Conservation (phyloP, 2,329 filamentous ascomycete genomes). For the Aspergillus sp. region DNA sequence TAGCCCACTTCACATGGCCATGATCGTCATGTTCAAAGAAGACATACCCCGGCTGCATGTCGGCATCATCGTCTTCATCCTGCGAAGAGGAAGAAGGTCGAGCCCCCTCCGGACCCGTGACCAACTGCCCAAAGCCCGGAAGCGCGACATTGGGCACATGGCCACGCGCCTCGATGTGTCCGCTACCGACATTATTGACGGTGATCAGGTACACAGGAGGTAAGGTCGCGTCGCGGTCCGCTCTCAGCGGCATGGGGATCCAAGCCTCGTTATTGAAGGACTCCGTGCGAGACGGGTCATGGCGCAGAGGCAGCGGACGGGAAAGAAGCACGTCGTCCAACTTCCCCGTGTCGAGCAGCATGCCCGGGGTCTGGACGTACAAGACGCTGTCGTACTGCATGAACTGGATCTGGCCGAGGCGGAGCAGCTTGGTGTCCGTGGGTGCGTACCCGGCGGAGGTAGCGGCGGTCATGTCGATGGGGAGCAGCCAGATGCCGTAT, state of each 20-base stretch:
- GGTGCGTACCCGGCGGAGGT: constrained; percentile 30
- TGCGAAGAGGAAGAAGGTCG: neutral
- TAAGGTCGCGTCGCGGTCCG: constrained; percentile 30
- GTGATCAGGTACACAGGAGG: constrained; percentile 40
- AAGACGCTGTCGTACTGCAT: constrained; percentile 46
- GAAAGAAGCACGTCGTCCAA: constrained; percentile 41
- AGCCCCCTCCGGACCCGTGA: constrained; percentile 27
- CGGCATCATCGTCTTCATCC: constrained; percentile 5
- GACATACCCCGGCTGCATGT: constrained; percentile 36
- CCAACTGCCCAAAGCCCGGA: constrained; percentile 33
- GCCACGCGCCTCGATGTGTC: constrained; percentile 37
- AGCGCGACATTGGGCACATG: constrained; percentile 37
- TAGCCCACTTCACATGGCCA: constrained; percentile 30
- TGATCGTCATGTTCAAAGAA: constrained; percentile 40
- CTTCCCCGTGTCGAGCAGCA: constrained; percentile 38
- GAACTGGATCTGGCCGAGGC: constrained; percentile 39
- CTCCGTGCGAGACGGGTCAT: constrained; percentile 33
- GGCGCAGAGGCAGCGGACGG: constrained; percentile 31
- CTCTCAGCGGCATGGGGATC: constrained; percentile 35
- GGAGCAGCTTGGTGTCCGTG: constrained; percentile 39
- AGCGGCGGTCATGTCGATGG: constrained; percentile 40
- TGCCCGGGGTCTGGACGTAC: constrained; percentile 43
- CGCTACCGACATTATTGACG: constrained; percentile 35
- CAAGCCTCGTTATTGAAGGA: constrained; percentile 40
- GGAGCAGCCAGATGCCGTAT: constrained; percentile 42